Evolutionary conservation across 495 filamentous ascomycete genomes (phyloP), one percentile per base, ranked within the genome.

Genomic region (Penicillium chermesinum): DNA sequence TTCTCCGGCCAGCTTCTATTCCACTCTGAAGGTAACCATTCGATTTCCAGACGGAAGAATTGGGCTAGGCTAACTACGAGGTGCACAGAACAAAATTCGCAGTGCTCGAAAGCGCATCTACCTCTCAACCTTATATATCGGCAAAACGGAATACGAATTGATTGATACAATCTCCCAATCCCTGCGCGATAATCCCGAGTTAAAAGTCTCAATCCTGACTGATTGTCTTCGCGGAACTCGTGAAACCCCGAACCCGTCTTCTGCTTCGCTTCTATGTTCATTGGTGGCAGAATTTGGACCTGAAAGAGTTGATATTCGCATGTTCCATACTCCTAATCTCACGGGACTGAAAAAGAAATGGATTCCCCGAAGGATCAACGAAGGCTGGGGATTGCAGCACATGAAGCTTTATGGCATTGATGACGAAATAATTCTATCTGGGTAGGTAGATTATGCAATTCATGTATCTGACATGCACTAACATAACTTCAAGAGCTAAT

Each of bases 361-460:
- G 54, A 77, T 97, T 36, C 93, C 93, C 2, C 84, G 81, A 52
- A 79, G 93, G 8, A 89, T 97, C 60, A 99, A 99, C 56, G 93
- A 99, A 64, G 93, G 93, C 30, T 99, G 93, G 91, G 93, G 93
- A 12, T 69, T 99, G 36, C 93, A 99, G 61, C 93, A 99, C 61
- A 99, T 99, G 89, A 99, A 99, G 75, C 77, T 99, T 0, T 99
- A 99, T 55, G 93, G 94, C 0, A 68, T 96, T 35, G 93, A 99
- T 51, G 90, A 97, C 58, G 91, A 96, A 65, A 83, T 99, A 41
- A 93, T 99, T 30, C 77, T 99, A 20, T 95, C 90, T 2, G 93
- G 93, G 82, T 88, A 75, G 32, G 73, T 35, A 3, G 3, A 9
- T 13, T 12, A 20, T 20, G 2, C 10, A 44, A 12, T 13, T 21